phyloP scores from a whole-genome alignment of 306 rosid genomes.

The Comarum palustre region DNA sequence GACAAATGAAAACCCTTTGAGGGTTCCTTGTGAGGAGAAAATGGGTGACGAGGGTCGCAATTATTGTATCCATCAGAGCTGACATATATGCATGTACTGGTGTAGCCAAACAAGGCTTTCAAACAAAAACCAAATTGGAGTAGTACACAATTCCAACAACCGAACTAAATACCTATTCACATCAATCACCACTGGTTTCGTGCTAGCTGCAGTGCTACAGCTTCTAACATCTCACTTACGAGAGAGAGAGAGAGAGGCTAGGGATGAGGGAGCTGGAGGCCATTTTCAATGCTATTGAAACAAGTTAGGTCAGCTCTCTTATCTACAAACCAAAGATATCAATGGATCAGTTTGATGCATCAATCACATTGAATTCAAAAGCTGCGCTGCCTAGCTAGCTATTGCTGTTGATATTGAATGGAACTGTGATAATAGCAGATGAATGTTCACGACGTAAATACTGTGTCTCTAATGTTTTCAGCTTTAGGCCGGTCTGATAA shows the following conservation, averaged over 20 bases:
- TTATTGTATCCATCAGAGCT: not conserved
- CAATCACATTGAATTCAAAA: slow-evolving; percentile 7
- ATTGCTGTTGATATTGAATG: not conserved
- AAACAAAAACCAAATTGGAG: slow-evolving; percentile 4
- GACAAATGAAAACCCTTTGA: not conserved
- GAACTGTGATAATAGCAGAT: not conserved
- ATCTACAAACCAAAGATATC: not conserved
- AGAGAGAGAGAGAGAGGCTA: not conserved
- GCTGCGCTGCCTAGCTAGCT: not conserved
- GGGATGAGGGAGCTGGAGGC: not conserved
- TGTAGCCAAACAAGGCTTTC: slow-evolving; percentile 12
- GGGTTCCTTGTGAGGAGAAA: not conserved
- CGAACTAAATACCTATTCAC: slow-evolving; percentile 10
- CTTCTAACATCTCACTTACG: not conserved
- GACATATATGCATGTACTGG: not conserved
- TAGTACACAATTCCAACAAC: not conserved
- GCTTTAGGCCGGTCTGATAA: not conserved
- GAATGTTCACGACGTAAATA: not conserved
- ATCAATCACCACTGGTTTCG: slow-evolving; percentile 14
- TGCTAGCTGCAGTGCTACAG: slow-evolving; percentile 8
- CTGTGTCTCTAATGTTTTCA: slow-evolving; percentile 1
- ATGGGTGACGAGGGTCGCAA: slow-evolving; percentile 17
- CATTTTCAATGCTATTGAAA: not conserved
- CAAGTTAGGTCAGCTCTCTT: not conserved
- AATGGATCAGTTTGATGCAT: not conserved